Conservation (phyloP, 805 yeast species). For the Candida ortonii region DNA sequence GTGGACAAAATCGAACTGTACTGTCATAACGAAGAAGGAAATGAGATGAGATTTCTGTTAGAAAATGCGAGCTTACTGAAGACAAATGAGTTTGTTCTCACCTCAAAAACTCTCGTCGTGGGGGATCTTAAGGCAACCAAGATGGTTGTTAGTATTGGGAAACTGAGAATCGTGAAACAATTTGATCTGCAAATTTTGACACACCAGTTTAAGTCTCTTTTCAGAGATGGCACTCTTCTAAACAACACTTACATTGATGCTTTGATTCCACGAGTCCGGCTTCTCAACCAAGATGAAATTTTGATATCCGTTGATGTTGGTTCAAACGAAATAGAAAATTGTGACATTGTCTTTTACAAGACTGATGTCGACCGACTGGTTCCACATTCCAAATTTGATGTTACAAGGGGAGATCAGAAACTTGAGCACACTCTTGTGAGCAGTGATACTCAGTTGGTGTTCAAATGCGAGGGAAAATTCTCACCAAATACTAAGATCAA, state of each 20-base stretch:
- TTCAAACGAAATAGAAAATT: conserved; percentile 13
- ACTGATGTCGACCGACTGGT: conserved; percentile 30
- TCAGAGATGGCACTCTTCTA: conserved; percentile 5
- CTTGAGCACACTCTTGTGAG: conserved; percentile 17
- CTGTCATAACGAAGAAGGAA: conserved; percentile 12
- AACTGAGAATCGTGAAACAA: conserved; percentile 19
- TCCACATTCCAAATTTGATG: conserved; percentile 14
- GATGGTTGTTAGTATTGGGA: conserved; percentile 22
- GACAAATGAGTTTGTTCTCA: conserved; percentile 12
- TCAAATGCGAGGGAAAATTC: conserved; percentile 12
- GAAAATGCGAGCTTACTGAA: conserved; percentile 9
- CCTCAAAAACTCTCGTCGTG: conserved; percentile 19
- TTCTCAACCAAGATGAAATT: conserved; percentile 29
- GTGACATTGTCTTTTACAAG: conserved; percentile 23
- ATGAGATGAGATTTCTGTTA: conserved; percentile 17
- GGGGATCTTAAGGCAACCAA: conserved; percentile 22
- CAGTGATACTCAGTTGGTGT: conserved; percentile 15
- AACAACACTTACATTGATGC: conserved; percentile 23
- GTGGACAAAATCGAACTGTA: conserved; percentile 18
- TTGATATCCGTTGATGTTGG: conserved; percentile 23
- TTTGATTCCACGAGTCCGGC: conserved; percentile 22
- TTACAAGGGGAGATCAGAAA: conserved; percentile 8
- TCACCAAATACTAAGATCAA: conserved; percentile 9
- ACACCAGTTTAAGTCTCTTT: conserved; percentile 19
- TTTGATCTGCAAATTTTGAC: conserved; percentile 15